Percentiles rank a stretch among this genome's conserved stretches.
Evolutionary conservation across 2,329 filamentous ascomycete genomes (phyloP).

Genomic region (Aspergillus melleus): DNA sequence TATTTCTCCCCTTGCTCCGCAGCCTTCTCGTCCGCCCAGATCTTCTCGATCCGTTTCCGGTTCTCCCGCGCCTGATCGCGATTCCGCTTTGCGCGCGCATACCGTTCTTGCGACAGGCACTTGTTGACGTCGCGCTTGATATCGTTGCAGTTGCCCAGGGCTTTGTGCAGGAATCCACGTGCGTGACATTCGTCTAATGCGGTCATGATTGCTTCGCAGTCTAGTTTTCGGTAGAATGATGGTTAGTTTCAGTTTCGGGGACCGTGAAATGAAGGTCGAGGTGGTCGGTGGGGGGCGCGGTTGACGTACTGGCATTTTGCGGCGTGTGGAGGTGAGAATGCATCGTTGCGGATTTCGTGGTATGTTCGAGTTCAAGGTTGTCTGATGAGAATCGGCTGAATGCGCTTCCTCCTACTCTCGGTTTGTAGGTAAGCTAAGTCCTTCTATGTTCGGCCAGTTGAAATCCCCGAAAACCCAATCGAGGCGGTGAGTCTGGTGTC

Average conservation of each 20-base stretch:
- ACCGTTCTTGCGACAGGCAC: constrained; percentile 78
- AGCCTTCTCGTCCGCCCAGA: constrained; percentile 65
- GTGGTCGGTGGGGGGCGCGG: not conserved
- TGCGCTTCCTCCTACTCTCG: too few relatives aligned
- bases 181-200: constrained; percentile 95
- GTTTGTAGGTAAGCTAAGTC: too few relatives aligned
- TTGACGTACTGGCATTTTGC: constrained; percentile 74
- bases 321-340: constrained; percentile 97
- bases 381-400: not conserved
- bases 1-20: constrained; percentile 16
- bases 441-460: not conserved
- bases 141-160: constrained; percentile 84
- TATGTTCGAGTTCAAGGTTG: not conserved
- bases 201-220: constrained; percentile 90
- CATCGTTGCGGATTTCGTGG: constrained; percentile 55
- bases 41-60: constrained; percentile 70
- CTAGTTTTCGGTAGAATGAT: constrained; percentile 48
- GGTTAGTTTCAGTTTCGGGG: too few relatives aligned
- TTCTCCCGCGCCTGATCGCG: constrained; percentile 68
- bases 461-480: constrained; percentile 18
- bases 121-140: constrained; percentile 80
- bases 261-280: too few relatives aligned
- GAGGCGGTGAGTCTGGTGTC: constrained; percentile 26
- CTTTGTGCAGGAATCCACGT: constrained; percentile 87
- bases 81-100: constrained; percentile 76